phyloP scores from a whole-genome alignment of 23 red algal genomes.

The Gracilaria caudata region DNA sequence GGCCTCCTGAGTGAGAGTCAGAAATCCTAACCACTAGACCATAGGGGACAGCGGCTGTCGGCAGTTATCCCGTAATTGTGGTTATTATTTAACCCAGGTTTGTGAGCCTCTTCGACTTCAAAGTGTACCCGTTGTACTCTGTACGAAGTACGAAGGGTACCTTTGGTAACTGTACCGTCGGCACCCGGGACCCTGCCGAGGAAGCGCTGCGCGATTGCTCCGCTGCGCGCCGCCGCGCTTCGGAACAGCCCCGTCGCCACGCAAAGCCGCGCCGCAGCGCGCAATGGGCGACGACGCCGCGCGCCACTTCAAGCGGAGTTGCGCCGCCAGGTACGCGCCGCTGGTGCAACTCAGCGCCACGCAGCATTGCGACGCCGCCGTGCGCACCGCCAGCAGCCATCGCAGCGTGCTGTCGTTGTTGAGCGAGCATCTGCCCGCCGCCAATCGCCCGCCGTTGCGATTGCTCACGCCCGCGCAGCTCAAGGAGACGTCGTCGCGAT shows the following conservation, averaged over 20 bases:
- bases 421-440: background rate
- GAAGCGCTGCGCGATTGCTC: no score
- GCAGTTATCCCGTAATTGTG: background rate
- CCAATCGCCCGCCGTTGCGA: background rate
- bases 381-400: constrained; percentile 37
- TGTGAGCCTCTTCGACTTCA: background rate
- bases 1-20: constrained; percentile 69
- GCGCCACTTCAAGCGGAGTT: constrained; percentile 8
- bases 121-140: background rate
- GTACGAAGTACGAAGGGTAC: no score
- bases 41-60: constrained; percentile 18
- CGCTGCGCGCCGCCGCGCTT: no score
- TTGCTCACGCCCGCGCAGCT: constrained; percentile 14
- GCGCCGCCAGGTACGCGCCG: constrained; percentile 31
- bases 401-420: constrained; percentile 1
- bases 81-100: background rate
- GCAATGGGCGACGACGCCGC: constrained; percentile 30
- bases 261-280: constrained; percentile 13
- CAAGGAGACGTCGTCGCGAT: background rate
- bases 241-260: background rate
- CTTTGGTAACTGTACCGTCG: no score
- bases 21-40: constrained; percentile 73
- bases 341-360: constrained; percentile 10
- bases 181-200: no score
- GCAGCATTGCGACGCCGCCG: constrained; percentile 43